A percentile compares a stretch with the other conserved stretches of the same genome.
These are phyloP conservation scores for Taiwanofungus camphoratus DNA, from an alignment of 1,284 basidiomycete species.

Conservation along the genomic window DNA sequence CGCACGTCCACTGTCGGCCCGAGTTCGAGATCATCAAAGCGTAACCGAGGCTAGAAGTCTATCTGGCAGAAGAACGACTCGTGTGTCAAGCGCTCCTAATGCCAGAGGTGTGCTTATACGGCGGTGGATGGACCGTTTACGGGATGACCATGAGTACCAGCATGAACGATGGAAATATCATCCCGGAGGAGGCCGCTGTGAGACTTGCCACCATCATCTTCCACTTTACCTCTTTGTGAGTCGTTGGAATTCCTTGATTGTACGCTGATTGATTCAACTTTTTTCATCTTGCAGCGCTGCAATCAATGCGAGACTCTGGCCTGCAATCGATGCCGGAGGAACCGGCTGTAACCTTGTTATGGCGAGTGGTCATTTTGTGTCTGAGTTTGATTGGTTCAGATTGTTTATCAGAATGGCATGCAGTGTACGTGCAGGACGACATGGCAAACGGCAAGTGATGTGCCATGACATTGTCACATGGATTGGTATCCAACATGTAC, in stretches of 20 bases:
- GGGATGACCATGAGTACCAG: constrained; percentile 33
- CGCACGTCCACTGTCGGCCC: not conserved
- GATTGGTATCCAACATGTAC: too few relatives aligned
- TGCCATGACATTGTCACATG: too few relatives aligned
- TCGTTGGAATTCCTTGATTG: constrained; percentile 7
- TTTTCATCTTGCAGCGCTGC: constrained; percentile 27
- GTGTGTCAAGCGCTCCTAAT: not conserved
- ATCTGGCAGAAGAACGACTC: not conserved
- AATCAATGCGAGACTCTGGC: constrained; percentile 25
- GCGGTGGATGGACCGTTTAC: constrained; percentile 29
- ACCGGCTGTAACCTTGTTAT: constrained; percentile 27
- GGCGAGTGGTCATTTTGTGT: too few relatives aligned
- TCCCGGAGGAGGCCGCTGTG: constrained; percentile 26
- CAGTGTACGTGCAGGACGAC: too few relatives aligned
- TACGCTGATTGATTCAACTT: not conserved
- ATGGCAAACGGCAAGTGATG: too few relatives aligned
- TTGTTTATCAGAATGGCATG: too few relatives aligned
- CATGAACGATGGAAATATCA: constrained; percentile 27
- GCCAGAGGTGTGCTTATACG: constrained; percentile 15
- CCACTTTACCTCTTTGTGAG: constrained; percentile 32
- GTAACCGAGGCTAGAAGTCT: not conserved
- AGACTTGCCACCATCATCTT: constrained; percentile 27
- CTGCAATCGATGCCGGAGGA: constrained; percentile 30
- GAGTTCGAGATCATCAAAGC: not conserved
- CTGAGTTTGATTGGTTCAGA: too few relatives aligned